Percentiles rank a stretch among this genome's conserved stretches.
Evolutionary conservation across 2,329 filamentous ascomycete genomes (phyloP).

Genomic region (Talaromyces albobiverticillius): DNA sequence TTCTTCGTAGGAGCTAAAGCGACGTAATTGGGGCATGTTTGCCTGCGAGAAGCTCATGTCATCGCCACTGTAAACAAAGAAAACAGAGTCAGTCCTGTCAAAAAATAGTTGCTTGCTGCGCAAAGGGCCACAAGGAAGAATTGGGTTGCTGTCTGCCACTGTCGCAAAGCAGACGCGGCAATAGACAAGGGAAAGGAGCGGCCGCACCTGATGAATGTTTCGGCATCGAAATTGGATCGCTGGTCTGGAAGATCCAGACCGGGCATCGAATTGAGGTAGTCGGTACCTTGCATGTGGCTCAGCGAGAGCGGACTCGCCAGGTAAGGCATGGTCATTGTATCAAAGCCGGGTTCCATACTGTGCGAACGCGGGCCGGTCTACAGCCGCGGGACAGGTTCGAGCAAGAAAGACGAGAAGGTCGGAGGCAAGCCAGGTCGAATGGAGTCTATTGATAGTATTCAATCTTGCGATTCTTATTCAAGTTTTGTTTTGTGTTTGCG

Average conservation of each 20-base stretch:
- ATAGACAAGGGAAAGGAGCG: conserved; percentile 7
- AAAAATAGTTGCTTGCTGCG: background rate
- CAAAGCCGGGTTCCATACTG: conserved; percentile 55
- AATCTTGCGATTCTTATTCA: background rate
- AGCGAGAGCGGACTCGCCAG: conserved; percentile 57
- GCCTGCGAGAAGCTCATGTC: conserved; percentile 49
- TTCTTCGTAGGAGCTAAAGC: conserved; percentile 50
- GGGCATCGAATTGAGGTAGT: conserved; percentile 49
- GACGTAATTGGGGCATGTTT: conserved; percentile 44
- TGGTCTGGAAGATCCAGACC: conserved; percentile 57
- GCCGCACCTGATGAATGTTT: conserved; percentile 59
- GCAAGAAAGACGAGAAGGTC: background rate
- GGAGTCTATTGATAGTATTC: background rate
- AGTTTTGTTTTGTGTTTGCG: conserved; percentile 3
- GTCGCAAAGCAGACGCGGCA: background rate
- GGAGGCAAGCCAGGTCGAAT: conserved; percentile 4
- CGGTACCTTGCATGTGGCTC: conserved; percentile 48
- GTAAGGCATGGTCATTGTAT: conserved; percentile 63
- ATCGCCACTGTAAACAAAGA: conserved; percentile 45
- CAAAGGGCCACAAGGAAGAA: background rate
- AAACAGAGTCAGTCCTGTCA: conserved; percentile 3
- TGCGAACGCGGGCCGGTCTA: conserved; percentile 15
- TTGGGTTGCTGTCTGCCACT: background rate
- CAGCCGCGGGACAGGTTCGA: conserved; percentile 7
- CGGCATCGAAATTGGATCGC: conserved; percentile 59